Evolutionary conservation across 2,329 filamentous ascomycete genomes (phyloP).

Genomic region (Lecanicillium sp.): DNA sequence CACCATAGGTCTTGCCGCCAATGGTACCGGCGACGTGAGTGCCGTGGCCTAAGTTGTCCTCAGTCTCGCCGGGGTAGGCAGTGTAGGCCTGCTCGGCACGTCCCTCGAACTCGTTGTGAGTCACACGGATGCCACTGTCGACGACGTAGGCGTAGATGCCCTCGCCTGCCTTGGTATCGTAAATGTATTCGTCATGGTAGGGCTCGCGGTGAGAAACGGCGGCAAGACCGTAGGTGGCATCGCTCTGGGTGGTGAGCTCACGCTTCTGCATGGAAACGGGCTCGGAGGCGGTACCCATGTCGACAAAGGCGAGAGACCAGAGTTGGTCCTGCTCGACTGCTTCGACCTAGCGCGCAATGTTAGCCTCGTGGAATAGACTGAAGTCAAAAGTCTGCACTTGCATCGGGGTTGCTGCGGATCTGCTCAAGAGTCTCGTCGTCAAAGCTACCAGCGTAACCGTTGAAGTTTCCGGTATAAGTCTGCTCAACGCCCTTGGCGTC

Average conservation of each 20-base stretch:
- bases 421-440: slow-evolving; percentile 30
- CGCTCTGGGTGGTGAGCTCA: slow-evolving; percentile 23
- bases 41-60: slow-evolving; percentile 48
- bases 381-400: slow-evolving; percentile 21
- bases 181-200: slow-evolving; percentile 18
- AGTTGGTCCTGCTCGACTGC: slow-evolving; percentile 23
- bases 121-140: slow-evolving; percentile 53
- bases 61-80: slow-evolving; percentile 40
- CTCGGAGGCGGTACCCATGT: slow-evolving; percentile 7
- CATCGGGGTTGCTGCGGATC: slow-evolving; percentile 30
- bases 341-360: too few relatives aligned
- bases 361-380: too few relatives aligned
- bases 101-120: slow-evolving; percentile 48
- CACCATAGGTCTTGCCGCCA: slow-evolving; percentile 51
- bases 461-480: slow-evolving; percentile 23
- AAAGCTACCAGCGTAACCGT: slow-evolving; percentile 35
- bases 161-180: slow-evolving; percentile 40
- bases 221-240: slow-evolving; percentile 34
- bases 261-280: slow-evolving; percentile 16
- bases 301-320: slow-evolving; percentile 3
- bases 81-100: slow-evolving; percentile 31
- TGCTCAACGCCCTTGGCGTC: slow-evolving; percentile 21
- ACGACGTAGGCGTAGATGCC: slow-evolving; percentile 56
- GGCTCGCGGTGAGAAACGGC: slow-evolving; percentile 32
- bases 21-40: slow-evolving; percentile 57